Conservation (phyloP, 352 stramenopile genomes). For the Phytophthora sp. region DNA sequence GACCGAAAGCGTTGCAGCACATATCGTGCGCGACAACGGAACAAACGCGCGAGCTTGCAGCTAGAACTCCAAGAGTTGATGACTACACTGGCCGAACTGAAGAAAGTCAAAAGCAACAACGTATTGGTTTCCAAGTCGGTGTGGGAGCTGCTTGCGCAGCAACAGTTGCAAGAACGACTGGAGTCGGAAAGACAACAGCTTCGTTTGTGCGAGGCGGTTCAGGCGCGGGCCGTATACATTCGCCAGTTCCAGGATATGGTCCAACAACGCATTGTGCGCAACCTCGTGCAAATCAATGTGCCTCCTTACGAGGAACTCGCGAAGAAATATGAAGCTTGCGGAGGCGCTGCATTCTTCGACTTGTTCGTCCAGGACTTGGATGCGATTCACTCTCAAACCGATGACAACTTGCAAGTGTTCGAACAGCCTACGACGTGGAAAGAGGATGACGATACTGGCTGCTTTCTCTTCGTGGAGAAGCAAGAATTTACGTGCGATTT, state of each 20-base stretch:
- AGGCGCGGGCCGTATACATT: neutral
- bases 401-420: neutral
- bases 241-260: neutral
- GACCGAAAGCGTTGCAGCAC: conserved; percentile 7
- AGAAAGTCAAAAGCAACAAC: neutral
- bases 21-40: neutral
- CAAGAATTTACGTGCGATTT: neutral
- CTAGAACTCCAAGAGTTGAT: neutral
- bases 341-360: neutral
- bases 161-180: neutral
- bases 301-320: neutral
- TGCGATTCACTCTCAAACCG: neutral
- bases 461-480: neutral
- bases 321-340: neutral
- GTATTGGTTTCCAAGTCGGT: neutral
- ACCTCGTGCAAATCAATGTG: neutral
- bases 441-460: neutral
- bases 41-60: neutral
- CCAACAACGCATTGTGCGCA: neutral
- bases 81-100: neutral
- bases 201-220: neutral
- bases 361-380: conserved; percentile 2
- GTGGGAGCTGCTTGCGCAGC: conserved; percentile 1
- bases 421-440: conserved; percentile 1
- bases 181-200: neutral